These are phyloP conservation scores for Gaultheria prostrata DNA, from an alignment of 148 eudicot genomes.

Conservation along the genomic window DNA sequence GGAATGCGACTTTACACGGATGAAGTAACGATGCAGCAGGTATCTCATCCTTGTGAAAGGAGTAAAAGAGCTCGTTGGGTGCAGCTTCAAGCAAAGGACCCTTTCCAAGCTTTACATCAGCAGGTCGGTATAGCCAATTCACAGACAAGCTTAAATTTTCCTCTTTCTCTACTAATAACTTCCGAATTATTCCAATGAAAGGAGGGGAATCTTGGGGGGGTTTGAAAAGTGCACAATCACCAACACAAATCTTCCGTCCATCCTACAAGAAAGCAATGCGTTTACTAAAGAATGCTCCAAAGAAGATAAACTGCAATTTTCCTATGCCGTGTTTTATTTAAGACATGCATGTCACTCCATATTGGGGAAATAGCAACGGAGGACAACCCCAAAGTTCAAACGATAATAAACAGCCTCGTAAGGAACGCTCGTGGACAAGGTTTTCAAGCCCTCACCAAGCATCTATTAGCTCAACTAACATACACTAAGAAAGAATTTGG, in stretches of 20 bases:
- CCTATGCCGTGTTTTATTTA: neutral
- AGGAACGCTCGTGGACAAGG: neutral
- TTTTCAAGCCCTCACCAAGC: neutral
- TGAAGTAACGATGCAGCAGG: constrained; percentile 85
- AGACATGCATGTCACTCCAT: neutral
- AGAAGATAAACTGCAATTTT: neutral
- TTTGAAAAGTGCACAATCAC: constrained; percentile 86
- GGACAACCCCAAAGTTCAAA: neutral
- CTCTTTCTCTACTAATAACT: constrained; percentile 41
- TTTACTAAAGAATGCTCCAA: neutral
- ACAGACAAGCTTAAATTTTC: constrained; percentile 46
- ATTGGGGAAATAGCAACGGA: neutral
- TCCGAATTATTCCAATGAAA: constrained; percentile 64
- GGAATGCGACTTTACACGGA: constrained; percentile 90
- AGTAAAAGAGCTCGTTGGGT: constrained; percentile 85
- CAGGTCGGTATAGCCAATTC: constrained; percentile 90
- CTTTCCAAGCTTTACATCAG: constrained; percentile 64
- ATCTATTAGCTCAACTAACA: neutral
- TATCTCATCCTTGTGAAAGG: constrained; percentile 81
- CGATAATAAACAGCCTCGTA: neutral
- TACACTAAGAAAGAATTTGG: neutral
- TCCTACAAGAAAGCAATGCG: constrained; percentile 41
- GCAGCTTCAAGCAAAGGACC: constrained; percentile 61
- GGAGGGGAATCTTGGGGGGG: constrained; percentile 66
- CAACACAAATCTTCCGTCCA: constrained; percentile 65